Base-by-base conservation (phyloP, 225 moss, liverwort and hornwort species). In the Ulota crispa region DNA sequence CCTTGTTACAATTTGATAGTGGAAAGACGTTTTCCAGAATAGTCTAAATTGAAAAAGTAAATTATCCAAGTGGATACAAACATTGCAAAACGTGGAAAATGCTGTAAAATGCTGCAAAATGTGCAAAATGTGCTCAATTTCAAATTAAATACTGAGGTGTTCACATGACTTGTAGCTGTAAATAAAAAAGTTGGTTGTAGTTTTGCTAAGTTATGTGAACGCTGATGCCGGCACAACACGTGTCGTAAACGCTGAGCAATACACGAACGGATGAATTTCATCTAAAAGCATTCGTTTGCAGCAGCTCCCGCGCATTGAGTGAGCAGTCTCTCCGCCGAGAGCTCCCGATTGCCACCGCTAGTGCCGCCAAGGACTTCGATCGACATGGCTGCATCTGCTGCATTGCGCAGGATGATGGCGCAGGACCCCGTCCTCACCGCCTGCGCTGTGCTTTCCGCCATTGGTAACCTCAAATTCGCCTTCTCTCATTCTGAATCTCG, bases 351-450 rank as follows among this genome's bases (percentile, higher is more conserved):
- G 1, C 34, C n/a, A 36, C 10, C 16, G n/a, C 64, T n/a, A n/a
- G n/a, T n/a, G n/a, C n/a, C n/a, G 64, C 55, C 6, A 7, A 66
- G 39, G 42, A 73, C 73, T 19, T 65, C 72, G 16, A 74, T 74
- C 78, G 28, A 64, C 9, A 89, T 89, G 86, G 82, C 82, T 43
- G 55, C 80, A 19, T 84, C 86, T 39, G 84, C 82, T 16, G 57
- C 72, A 8, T 53, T 89, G 28, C 84, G 89, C 1, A 76, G 84
- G 62, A 2, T 86, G 54, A 78, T 91, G 82, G 90, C 88, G 74
- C 86, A 78, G 59, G 90, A 91, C 66, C 90, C 90, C 64, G 90
- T 90, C 15, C 86, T 90, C 2, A 53, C 84, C n/a, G 91, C 88
- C 23, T 91, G 86, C 69, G 80, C 82, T 55, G 77, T 89, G 55